A percentile compares a stretch with the other conserved stretches of the same genome.
These are phyloP conservation scores for Podaxis carcinomalis DNA, from an alignment of 768 basidiomycete genomes.

Conservation along the genomic window DNA sequence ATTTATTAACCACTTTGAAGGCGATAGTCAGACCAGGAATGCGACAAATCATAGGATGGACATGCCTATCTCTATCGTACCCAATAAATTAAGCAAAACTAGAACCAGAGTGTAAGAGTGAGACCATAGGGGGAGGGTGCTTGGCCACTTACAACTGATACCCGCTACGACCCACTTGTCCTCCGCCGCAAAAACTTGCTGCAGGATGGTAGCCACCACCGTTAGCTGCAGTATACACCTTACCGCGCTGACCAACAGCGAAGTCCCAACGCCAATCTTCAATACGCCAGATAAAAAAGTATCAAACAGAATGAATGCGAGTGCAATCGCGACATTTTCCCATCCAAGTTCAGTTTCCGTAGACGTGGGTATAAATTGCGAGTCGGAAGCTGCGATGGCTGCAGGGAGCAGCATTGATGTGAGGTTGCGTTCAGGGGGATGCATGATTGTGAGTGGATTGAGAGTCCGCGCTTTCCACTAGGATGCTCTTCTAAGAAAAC, in stretches of 20 bases:
- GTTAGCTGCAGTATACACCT: conserved; percentile 79
- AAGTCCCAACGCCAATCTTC: conserved; percentile 63
- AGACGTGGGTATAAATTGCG: not conserved
- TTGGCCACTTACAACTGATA: conserved; percentile 56
- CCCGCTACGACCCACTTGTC: conserved; percentile 71
- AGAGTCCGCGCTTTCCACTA: not conserved
- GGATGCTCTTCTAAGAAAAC: not conserved
- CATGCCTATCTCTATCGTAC: conserved; percentile 73
- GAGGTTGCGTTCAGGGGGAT: not conserved
- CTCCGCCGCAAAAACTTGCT: conserved; percentile 71
- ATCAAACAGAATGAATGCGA: conserved; percentile 74
- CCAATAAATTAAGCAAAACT: conserved; percentile 73
- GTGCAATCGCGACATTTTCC: conserved; percentile 72
- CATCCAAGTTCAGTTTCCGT: conserved; percentile 40
- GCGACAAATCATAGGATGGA: conserved; percentile 4
- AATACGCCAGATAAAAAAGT: conserved; percentile 59
- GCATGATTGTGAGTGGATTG: not conserved
- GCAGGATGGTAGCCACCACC: conserved; percentile 64
- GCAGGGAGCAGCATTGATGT: not conserved
- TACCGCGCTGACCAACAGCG: conserved; percentile 63
- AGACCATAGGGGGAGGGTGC: not conserved
- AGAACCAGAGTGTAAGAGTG: not conserved
- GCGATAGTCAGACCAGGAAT: not conserved
- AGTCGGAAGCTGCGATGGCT: not conserved
- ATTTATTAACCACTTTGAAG: conserved; percentile 70